phyloP scores from a whole-genome alignment of 768 basidiomycete species.

The Kwoniella dejecticola region DNA sequence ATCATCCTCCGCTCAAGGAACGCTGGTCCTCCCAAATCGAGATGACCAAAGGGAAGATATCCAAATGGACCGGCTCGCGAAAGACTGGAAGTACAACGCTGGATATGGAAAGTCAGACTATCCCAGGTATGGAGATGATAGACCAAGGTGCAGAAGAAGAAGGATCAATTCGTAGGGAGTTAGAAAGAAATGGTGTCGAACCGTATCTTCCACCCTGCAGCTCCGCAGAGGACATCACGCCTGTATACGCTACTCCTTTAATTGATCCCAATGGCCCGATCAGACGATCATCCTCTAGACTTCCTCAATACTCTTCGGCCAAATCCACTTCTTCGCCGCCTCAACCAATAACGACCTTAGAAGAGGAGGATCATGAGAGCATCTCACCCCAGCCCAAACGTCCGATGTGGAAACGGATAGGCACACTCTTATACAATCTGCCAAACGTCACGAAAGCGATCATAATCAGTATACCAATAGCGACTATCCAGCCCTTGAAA shows the following conservation, averaged over 20 bases:
- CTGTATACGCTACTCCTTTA: neutral
- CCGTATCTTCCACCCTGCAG: neutral
- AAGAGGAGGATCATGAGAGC: neutral
- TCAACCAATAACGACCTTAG: too few relatives aligned
- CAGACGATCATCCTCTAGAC: too few relatives aligned
- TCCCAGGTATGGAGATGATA: constrained; percentile 12
- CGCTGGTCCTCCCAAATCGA: constrained; percentile 26
- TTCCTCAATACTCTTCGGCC: too few relatives aligned
- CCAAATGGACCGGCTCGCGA: constrained; percentile 3
- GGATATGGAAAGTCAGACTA: constrained; percentile 12
- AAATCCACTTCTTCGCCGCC: neutral
- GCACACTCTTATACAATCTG: neutral
- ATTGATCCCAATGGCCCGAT: neutral
- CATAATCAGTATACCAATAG: constrained; percentile 56
- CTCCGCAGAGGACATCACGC: neutral
- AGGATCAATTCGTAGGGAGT: constrained; percentile 4
- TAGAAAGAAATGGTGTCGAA: neutral
- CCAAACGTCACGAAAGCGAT: constrained; percentile 54
- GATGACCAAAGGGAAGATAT: neutral
- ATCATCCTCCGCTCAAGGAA: constrained; percentile 23
- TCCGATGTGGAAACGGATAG: neutral
- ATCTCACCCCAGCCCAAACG: neutral
- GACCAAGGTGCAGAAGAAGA: constrained; percentile 27
- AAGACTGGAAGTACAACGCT: neutral
- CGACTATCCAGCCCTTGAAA: constrained; percentile 57